Percentiles rank a stretch among this genome's conserved stretches.
These are phyloP conservation scores for Delphinella strobiligena DNA, from an alignment of 2,329 filamentous ascomycete species.

Conservation along the genomic window DNA sequence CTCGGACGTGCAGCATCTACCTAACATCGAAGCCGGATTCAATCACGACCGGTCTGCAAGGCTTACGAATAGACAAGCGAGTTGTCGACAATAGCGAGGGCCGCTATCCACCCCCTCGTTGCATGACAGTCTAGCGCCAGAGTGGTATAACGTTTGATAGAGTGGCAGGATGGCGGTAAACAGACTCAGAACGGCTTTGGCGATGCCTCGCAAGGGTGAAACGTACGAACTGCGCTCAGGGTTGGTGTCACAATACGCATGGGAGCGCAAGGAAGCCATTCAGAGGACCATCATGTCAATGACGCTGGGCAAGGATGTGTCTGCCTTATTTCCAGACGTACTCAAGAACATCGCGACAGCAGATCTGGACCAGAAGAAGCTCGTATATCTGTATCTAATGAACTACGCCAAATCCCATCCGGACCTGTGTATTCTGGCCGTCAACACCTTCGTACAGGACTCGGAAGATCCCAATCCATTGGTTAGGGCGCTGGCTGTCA, in stretches of 20 bases:
- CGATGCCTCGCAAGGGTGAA: constrained; percentile 88
- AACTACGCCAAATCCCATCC: constrained; percentile 99
- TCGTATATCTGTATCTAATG: constrained; percentile 98
- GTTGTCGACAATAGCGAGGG: neutral
- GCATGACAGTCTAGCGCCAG: neutral
- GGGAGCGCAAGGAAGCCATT: constrained; percentile 95
- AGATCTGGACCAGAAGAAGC: constrained; percentile 97
- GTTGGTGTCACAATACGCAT: constrained; percentile 95
- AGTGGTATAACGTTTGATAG: neutral
- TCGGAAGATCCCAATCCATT: constrained; percentile 97
- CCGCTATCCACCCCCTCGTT: neutral
- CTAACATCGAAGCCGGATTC: no score
- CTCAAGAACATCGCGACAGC: constrained; percentile 95
- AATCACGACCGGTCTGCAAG: no score
- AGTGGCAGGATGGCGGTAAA: constrained; percentile 69
- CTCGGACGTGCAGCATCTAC: no score
- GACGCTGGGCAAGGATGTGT: constrained; percentile 97
- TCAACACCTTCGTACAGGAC: constrained; percentile 98
- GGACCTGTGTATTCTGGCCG: constrained; percentile 93
- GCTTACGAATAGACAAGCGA: no score
- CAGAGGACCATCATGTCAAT: constrained; percentile 99
- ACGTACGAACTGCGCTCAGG: constrained; percentile 95
- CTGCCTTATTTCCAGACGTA: constrained; percentile 90
- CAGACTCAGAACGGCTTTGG: constrained; percentile 87
- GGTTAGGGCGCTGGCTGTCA: constrained; percentile 84